phyloP scores from a whole-genome alignment of 2,329 filamentous ascomycete genomes.

The Fusarium burgessii region DNA sequence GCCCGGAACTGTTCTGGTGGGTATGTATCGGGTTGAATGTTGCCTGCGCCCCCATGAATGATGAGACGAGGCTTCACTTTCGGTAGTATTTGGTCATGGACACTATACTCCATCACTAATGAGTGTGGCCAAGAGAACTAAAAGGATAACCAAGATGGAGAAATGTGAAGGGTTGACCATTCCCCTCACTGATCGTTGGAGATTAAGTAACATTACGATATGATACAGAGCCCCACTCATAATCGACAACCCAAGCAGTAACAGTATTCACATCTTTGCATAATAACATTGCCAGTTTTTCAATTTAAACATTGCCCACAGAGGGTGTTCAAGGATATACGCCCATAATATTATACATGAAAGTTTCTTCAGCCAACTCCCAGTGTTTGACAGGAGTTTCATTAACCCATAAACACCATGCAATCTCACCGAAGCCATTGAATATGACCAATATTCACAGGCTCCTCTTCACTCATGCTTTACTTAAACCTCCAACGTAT shows the following conservation, averaged over 20 bases:
- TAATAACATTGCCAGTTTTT: no score
- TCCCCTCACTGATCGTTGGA: slow-evolving; percentile 13
- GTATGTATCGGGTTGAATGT: slow-evolving; percentile 71
- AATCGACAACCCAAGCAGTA: not conserved
- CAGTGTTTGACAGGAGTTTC: not conserved
- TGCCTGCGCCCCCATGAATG: slow-evolving; percentile 80
- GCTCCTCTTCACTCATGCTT: not conserved
- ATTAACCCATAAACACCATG: slow-evolving; percentile 8
- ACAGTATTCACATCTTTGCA: not conserved
- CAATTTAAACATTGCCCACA: not conserved
- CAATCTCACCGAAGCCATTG: not conserved
- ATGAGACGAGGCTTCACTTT: slow-evolving; percentile 69
- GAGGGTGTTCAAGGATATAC: not conserved
- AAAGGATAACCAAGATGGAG: not conserved
- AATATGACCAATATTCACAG: not conserved
- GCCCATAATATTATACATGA: not conserved
- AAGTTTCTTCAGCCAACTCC: not conserved
- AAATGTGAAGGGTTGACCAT: slow-evolving; percentile 3
- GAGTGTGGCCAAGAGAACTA: not conserved
- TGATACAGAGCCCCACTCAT: slow-evolving; percentile 20
- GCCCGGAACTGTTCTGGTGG: slow-evolving; percentile 67
- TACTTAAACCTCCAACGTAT: not conserved
- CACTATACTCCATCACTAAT: slow-evolving; percentile 58
- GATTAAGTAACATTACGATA: not conserved
- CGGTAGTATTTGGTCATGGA: slow-evolving; percentile 11